These are phyloP conservation scores for Hyphodiscus sp. DNA, from an alignment of 2,329 filamentous ascomycete genomes.

Conservation along the genomic window DNA sequence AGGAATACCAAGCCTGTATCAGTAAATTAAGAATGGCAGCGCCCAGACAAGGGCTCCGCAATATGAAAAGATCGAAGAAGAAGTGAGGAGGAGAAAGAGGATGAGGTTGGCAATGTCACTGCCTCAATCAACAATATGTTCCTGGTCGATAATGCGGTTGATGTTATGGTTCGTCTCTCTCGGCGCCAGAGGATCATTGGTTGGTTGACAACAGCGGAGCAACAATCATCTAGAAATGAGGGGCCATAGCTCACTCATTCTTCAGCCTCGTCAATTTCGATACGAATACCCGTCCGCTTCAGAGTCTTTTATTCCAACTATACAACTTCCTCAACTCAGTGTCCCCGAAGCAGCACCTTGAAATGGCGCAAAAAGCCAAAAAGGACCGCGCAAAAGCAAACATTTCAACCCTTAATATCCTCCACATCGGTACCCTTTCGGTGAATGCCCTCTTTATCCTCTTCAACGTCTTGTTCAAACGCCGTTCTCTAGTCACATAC, in stretches of 20 bases:
- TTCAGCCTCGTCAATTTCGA: slow-evolving; percentile 17
- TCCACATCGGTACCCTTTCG: slow-evolving; percentile 67
- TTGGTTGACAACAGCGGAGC: slow-evolving; percentile 8
- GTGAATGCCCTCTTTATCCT: slow-evolving; percentile 72
- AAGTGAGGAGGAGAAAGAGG: slow-evolving; percentile 15
- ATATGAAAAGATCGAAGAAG: slow-evolving; percentile 5
- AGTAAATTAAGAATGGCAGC: slow-evolving; percentile 4
- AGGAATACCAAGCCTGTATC: background rate
- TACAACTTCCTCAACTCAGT: background rate
- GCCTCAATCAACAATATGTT: slow-evolving; percentile 16
- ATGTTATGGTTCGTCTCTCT: slow-evolving; percentile 24
- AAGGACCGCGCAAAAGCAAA: slow-evolving; percentile 69
- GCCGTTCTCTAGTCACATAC: slow-evolving; percentile 63
- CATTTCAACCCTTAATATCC: slow-evolving; percentile 66
- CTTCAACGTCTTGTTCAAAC: slow-evolving; percentile 55
- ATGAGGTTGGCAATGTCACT: slow-evolving; percentile 7
- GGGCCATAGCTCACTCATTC: background rate
- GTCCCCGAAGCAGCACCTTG: too few relatives aligned
- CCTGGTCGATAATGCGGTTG: slow-evolving; percentile 8
- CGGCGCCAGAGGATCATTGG: slow-evolving; percentile 17
- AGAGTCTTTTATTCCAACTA: background rate
- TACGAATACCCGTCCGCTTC: background rate
- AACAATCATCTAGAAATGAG: slow-evolving; percentile 5
- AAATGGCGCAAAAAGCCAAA: slow-evolving; percentile 32
- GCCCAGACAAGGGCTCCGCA: background rate